Base-by-base conservation (phyloP, 1,139 yeast species). In the Magnusiomyces magnusii region DNA sequence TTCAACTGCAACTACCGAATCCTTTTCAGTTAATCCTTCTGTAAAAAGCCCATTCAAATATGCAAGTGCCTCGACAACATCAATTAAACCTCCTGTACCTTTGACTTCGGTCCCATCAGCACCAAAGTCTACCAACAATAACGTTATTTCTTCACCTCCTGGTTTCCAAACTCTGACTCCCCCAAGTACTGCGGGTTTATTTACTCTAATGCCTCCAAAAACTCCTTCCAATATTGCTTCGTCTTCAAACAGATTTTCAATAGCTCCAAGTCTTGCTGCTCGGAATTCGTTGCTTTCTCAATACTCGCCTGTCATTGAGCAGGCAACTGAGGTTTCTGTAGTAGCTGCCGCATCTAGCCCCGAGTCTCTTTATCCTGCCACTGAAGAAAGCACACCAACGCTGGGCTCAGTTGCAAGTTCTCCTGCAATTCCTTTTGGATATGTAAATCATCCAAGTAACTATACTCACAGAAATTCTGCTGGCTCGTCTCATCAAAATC, bases 281-380 rank as follows among this genome's bases (percentile, higher is more conserved):
- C 28, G 64, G 42, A 52, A 58, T 27, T 60, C 63, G 2, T 53
- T 59, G 0, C 47, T 62, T 41, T 62, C 64, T 7, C 64, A 62
- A 31, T 62, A 62, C 47, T 61, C 64, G 2, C 64, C 64, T 2
- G 61, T 62, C 10, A 61, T 62, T 27, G 64, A 62, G 24, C 60
- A 60, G 31, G 64, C 64, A 2, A 61, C 62, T 7, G 62, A 60
- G 27, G 55, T 60, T 19, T 28, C 59, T n/a, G 56, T 60, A 15
- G n/a, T 31, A 15, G 19, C 39, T 2, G 39, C 56, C 2, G 15
- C 56, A 17, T 31, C 56, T 2, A n/a, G 17, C n/a, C 53, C 41
- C 27, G 47, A 44, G 3, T 39, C 47, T 3, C 51, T n/a, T 9
- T 23, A 44, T 3, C 19, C 55, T 10, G 31, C 54, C 13, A 23